Conservation (phyloP, 2,329 filamentous ascomycete species). For the Nothophaeocryptopus gaeumannii region DNA sequence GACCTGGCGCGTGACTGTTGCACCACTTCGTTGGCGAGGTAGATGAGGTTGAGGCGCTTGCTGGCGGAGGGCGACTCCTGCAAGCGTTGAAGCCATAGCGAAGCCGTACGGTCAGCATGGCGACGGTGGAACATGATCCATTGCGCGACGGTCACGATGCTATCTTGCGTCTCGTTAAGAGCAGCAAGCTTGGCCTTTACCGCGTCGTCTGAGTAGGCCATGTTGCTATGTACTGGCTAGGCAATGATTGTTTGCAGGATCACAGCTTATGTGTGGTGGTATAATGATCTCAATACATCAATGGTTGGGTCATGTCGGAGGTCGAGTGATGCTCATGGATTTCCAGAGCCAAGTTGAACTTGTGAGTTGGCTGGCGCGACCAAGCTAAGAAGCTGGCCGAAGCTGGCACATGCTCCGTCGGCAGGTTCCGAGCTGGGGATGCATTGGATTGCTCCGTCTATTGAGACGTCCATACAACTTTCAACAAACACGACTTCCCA, state of each 20-base stretch:
- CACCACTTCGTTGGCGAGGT: conserved; percentile 94
- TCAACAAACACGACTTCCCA: too few species aligned
- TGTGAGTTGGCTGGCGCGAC: too few species aligned
- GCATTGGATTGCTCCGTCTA: too few species aligned
- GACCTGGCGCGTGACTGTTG: conserved; percentile 92
- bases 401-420: too few species aligned
- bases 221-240: conserved; percentile 37
- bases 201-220: conserved; percentile 95
- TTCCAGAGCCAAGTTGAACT: too few species aligned
- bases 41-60: conserved; percentile 86
- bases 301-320: too few species aligned
- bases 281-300: too few species aligned
- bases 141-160: conserved; percentile 92
- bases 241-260: neutral
- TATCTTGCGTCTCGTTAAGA: conserved; percentile 95
- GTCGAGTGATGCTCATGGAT: too few species aligned
- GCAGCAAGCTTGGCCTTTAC: conserved; percentile 92
- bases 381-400: too few species aligned
- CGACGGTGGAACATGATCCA: conserved; percentile 99
- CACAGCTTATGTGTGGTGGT: too few species aligned
- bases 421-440: too few species aligned
- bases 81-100: conserved; percentile 85
- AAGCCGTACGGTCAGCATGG: conserved; percentile 86
- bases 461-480: too few species aligned
- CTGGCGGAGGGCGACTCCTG: conserved; percentile 76